These are phyloP conservation scores for Coccomyxa subellipsoidea DNA, from an alignment of 163 green algal species.

Conservation along the genomic window DNA sequence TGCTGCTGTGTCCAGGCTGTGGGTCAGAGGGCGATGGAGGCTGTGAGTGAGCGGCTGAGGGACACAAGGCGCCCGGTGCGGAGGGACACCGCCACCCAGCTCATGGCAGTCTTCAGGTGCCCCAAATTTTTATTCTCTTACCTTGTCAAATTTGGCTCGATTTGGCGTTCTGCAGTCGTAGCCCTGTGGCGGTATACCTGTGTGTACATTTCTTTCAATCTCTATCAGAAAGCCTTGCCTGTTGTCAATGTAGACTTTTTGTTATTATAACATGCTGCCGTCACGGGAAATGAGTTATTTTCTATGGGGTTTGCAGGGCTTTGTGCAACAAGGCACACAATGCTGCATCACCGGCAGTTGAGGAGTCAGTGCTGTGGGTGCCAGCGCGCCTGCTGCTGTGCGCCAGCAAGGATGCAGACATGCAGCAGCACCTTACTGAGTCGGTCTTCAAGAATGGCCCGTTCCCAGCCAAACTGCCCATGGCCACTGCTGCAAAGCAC, in stretches of 20 bases:
- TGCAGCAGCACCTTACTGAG: slow-evolving; percentile 24
- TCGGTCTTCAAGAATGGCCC: slow-evolving; percentile 30
- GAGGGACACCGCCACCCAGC: slow-evolving; percentile 37
- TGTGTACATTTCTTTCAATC: too few species aligned
- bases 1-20: slow-evolving; percentile 10
- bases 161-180: too few species aligned
- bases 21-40: slow-evolving; percentile 24
- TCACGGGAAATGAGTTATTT: too few species aligned
- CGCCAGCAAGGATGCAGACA: slow-evolving; percentile 24
- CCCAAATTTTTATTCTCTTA: background rate
- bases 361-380: slow-evolving; percentile 28
- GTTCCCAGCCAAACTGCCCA: slow-evolving; percentile 33
- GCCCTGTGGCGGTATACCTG: too few species aligned
- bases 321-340: background rate
- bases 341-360: background rate
- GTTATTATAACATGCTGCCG: too few species aligned
- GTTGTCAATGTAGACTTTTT: too few species aligned
- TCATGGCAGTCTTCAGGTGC: slow-evolving; percentile 43
- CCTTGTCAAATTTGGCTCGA: background rate
- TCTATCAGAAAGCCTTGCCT: too few species aligned
- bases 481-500: slow-evolving; percentile 12
- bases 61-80: slow-evolving; percentile 64
- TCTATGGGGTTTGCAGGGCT: slow-evolving; percentile 2
- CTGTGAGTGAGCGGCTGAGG: slow-evolving; percentile 47
- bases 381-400: slow-evolving; percentile 32